Evolutionary conservation across 139 green algal genomes (phyloP).

Genomic region (Raphidocelis subcapitata): DNA sequence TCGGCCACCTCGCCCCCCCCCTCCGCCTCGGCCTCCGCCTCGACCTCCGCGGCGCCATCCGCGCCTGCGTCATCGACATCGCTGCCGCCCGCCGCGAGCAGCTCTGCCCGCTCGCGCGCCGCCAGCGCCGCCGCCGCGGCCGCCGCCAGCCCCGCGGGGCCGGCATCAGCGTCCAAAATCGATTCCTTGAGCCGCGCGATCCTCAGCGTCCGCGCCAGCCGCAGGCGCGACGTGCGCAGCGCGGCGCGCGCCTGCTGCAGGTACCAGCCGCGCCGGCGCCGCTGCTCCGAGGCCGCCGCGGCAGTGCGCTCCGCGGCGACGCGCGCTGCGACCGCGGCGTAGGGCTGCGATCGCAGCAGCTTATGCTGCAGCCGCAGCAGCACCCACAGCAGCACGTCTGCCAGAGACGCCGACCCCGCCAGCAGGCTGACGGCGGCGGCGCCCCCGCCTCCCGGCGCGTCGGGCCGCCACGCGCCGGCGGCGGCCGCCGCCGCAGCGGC

Average conservation of each 20-base stretch:
- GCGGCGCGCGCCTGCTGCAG: slow-evolving; percentile 10
- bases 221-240: slow-evolving; percentile 28
- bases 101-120: background rate
- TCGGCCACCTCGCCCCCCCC: too few relatives aligned
- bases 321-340: slow-evolving; percentile 15
- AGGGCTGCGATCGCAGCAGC: slow-evolving; percentile 28
- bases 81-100: background rate
- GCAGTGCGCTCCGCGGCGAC: background rate
- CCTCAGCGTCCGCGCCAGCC: slow-evolving; percentile 38
- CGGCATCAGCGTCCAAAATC: slow-evolving; percentile 6
- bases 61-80: too few relatives aligned
- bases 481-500: too few relatives aligned
- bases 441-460: too few relatives aligned
- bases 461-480: too few relatives aligned
- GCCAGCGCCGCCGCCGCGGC: background rate
- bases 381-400: slow-evolving; percentile 68
- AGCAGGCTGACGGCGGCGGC: background rate
- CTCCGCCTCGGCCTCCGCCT: too few relatives aligned
- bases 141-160: background rate
- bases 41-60: too few relatives aligned
- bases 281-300: slow-evolving; percentile 27
- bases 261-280: slow-evolving; percentile 32
- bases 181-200: slow-evolving; percentile 58
- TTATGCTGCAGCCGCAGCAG: slow-evolving; percentile 59
- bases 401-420: slow-evolving; percentile 10